A percentile compares a stretch with the other conserved stretches of the same genome.
Conservation (phyloP, 352 stramenopile species). For the Phytophthora megakarya region DNA sequence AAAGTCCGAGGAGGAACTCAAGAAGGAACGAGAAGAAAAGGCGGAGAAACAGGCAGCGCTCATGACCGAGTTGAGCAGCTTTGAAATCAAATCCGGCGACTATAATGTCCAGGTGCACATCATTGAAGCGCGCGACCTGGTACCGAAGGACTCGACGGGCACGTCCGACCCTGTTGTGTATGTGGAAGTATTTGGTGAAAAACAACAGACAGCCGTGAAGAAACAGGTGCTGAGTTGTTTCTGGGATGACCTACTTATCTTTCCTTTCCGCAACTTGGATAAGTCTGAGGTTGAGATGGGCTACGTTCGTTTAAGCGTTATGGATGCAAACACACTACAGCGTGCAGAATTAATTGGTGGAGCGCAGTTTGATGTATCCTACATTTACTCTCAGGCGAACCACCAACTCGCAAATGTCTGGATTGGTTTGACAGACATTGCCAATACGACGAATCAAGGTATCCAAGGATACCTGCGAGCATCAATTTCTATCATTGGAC, state of each 20-base stretch:
- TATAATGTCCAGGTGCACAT: constrained; percentile 91
- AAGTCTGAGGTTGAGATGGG: constrained; percentile 87
- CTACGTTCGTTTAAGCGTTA: constrained; percentile 78
- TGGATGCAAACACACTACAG: constrained; percentile 87
- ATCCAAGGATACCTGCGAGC: constrained; percentile 92
- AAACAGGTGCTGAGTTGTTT: constrained; percentile 88
- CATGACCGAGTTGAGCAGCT: constrained; percentile 72
- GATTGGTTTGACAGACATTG: constrained; percentile 89
- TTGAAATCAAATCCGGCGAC: constrained; percentile 89
- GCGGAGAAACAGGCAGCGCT: constrained; percentile 80
- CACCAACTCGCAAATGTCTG: constrained; percentile 91
- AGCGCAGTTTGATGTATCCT: constrained; percentile 87
- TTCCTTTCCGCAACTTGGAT: constrained; percentile 75
- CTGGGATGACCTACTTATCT: constrained; percentile 87
- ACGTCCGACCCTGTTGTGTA: constrained; percentile 93
- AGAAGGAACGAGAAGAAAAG: constrained; percentile 70
- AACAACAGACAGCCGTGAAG: constrained; percentile 83
- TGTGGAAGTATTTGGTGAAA: constrained; percentile 85
- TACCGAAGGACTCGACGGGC: constrained; percentile 86
- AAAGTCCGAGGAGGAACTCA: constrained; percentile 69
- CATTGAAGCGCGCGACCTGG: constrained; percentile 89
- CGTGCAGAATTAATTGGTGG: constrained; percentile 90
- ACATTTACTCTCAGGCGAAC: constrained; percentile 86
- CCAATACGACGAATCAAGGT: constrained; percentile 79
- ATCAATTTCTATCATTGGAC: constrained; percentile 88